Evolutionary conservation across 148 eudicot genomes (phyloP), one percentile per base, ranked within the genome.

Genomic region (Rhododendron griersonianum): DNA sequence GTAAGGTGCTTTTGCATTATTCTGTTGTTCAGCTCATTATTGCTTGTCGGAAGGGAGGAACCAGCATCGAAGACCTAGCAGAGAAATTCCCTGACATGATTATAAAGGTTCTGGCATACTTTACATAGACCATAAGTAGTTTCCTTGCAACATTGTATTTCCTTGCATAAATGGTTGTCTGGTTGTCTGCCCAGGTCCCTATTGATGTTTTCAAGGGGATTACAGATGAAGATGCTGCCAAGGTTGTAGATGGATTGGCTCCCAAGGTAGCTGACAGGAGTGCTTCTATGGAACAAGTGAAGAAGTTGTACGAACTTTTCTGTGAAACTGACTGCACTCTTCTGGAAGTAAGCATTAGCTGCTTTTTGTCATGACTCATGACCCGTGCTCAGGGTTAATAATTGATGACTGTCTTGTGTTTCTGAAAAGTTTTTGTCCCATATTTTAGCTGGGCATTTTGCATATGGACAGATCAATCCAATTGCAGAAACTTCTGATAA

Each of bases 71-170:
- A 88, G 99, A 97, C 89, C 98, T 97, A 84, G 98, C 98, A 13
- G 99, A 97, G 84, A 93, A 97, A 86, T 96, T 91, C 88, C 99
- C 99, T 57, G 99, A 95, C 87, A 93, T 95, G 98, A 97, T 97
- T 86, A 91, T 97, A 83, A 97, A 97, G 98, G 99, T 94, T 71
- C 39, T 55, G 45, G 80, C 10, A 47, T 75, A 67, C 81, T 78
- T 78, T 23, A 44, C 82, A 44, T 10, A 33, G 28, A 28, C 45
- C 47, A 4, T 78, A 50, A 78, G 30, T 16, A 2, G 35, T 55
- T 80, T 65, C 5, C 37, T 5, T 61, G 69, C 30, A 80, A 3
- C 41, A 50, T 88, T 74, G 7, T 78, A 44, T 53, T 79, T 76
- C 75, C 79, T 48, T 77, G 81, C 77, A 55, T 28, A 47, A 69